phyloP scores from a whole-genome alignment of 2,329 filamentous ascomycete species.

The Chalaropsis ovoidea region DNA sequence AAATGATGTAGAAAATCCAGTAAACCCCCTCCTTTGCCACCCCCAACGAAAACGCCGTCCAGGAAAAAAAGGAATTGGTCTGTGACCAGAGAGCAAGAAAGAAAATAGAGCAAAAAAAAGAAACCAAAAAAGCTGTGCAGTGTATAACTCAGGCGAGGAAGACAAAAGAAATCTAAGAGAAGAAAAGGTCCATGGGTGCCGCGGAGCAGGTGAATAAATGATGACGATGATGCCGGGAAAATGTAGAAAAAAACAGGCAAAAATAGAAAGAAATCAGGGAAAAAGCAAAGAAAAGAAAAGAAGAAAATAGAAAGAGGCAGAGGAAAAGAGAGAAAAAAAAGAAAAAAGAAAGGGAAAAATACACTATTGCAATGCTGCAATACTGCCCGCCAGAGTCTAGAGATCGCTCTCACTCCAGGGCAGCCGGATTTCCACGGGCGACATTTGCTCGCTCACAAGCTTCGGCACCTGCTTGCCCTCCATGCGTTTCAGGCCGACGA shows the following conservation, averaged over 20 bases:
- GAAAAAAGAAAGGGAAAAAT: not conserved
- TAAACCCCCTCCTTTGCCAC: conserved; percentile 6
- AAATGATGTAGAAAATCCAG: not conserved
- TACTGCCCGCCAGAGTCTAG: conserved; percentile 8
- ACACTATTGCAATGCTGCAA: not conserved
- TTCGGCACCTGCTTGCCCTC: conserved; percentile 46
- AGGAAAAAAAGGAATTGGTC: not conserved
- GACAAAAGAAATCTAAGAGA: conserved; percentile 13
- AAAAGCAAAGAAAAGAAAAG: not conserved
- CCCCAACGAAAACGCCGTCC: conserved; percentile 8
- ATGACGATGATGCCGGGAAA: not conserved
- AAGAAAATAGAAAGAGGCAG: not conserved
- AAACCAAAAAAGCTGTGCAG: conserved; percentile 1
- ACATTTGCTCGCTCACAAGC: conserved; percentile 42
- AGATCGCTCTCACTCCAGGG: conserved; percentile 38
- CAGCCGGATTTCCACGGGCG: conserved; percentile 42
- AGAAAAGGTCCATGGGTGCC: not conserved
- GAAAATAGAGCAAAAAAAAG: conserved; percentile 13
- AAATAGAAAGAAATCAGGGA: not conserved
- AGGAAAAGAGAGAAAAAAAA: not conserved
- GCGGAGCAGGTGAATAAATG: not conserved
- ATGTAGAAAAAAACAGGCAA: not conserved
- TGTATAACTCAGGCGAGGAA: conserved; percentile 4
- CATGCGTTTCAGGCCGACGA: conserved; percentile 38
- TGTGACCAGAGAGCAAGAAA: not conserved